Conservation (phyloP, 352 stramenopile species). For the Globisporangium paroecandrum region DNA sequence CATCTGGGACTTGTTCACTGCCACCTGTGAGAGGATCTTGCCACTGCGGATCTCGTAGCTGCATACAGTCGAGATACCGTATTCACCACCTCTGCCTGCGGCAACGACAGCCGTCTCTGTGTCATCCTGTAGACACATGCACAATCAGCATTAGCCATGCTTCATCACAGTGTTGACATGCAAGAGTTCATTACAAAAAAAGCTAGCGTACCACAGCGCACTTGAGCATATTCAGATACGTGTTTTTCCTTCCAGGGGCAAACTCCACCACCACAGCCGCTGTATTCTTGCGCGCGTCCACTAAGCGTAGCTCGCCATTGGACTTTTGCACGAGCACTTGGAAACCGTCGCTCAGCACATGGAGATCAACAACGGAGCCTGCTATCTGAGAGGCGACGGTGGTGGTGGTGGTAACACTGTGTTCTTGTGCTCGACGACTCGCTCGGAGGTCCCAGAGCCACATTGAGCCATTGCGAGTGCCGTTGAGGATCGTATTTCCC, state of each 20-base stretch:
- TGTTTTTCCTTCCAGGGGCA: conserved; percentile 20
- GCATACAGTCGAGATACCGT: conserved; percentile 22
- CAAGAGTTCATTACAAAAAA: neutral
- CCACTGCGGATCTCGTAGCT: conserved; percentile 31
- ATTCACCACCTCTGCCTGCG: conserved; percentile 11
- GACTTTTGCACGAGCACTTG: conserved; percentile 43
- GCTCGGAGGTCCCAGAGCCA: conserved; percentile 55
- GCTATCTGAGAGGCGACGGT: conserved; percentile 17
- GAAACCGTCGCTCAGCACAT: conserved; percentile 37
- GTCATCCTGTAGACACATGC: conserved; percentile 15
- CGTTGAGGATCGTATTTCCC: conserved; percentile 46
- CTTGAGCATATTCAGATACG: conserved; percentile 29
- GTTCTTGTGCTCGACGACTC: conserved; percentile 16
- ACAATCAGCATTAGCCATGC: neutral
- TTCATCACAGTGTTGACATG: neutral
- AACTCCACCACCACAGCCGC: conserved; percentile 33
- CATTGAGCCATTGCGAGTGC: conserved; percentile 36
- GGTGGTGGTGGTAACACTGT: conserved; percentile 7
- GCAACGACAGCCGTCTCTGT: conserved; percentile 37
- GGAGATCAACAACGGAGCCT: conserved; percentile 31
- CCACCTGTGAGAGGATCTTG: conserved; percentile 16
- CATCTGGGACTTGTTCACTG: conserved; percentile 14
- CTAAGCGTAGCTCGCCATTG: conserved; percentile 34
- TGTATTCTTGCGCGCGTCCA: conserved; percentile 45
- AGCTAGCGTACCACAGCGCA: conserved; percentile 27